phyloP scores from a whole-genome alignment of 208 protist genomes.

The Crithidia brevicula region DNA sequence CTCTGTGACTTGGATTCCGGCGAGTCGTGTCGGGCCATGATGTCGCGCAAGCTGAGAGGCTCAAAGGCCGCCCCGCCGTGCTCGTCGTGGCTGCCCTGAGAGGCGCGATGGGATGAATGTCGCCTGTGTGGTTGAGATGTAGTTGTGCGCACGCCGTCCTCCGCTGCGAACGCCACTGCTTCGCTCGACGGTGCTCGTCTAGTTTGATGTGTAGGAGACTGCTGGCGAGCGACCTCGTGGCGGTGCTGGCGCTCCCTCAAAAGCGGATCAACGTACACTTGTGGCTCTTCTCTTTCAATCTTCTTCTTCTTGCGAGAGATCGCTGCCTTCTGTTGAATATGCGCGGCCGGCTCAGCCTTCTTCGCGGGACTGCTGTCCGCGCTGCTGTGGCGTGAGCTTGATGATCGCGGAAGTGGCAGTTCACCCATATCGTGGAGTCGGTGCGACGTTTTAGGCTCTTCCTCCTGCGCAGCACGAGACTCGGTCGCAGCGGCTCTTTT shows the following conservation, averaged over 20 bases:
- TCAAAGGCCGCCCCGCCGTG: not conserved
- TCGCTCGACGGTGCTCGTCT: not conserved
- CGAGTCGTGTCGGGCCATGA: constrained; percentile 21
- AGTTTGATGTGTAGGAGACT: constrained; percentile 1
- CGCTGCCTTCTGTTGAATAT: not conserved
- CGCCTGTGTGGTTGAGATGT: not conserved
- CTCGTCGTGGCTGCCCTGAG: not conserved
- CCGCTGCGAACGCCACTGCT: not conserved
- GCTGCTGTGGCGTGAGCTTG: not conserved
- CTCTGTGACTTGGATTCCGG: not conserved
- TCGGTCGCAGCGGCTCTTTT: not conserved
- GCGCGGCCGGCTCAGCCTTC: not conserved
- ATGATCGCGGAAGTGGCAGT: too few species aligned
- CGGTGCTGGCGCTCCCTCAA: constrained; percentile 23
- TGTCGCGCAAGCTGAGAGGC: constrained; percentile 26
- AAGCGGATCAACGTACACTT: constrained; percentile 33
- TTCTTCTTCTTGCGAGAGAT: not conserved
- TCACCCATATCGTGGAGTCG: too few species aligned
- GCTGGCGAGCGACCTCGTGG: constrained; percentile 15
- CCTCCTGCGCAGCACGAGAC: not conserved
- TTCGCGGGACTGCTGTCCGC: not conserved
- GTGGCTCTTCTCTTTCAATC: constrained; percentile 8
- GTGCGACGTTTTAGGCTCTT: too few species aligned
- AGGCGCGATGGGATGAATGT: not conserved
- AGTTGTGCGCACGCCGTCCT: not conserved